Evolutionary conservation across 768 basidiomycete species (phyloP).

Genomic region (Paxillus involutus): DNA sequence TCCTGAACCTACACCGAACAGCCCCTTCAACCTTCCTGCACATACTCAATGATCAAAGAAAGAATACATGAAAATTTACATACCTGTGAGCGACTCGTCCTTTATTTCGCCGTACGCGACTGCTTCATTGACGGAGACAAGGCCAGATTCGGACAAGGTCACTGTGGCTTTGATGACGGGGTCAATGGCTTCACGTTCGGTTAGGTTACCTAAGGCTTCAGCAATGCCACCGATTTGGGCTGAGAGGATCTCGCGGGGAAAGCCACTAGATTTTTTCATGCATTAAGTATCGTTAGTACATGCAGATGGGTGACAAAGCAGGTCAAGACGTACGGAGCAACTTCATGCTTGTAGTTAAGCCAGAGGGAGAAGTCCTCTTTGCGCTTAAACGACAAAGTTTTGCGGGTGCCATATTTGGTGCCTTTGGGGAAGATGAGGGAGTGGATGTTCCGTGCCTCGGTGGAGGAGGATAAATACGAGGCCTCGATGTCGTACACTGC

Average conservation of each 20-base stretch:
- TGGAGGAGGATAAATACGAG: conserved; percentile 71
- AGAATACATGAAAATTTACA: conserved; percentile 11
- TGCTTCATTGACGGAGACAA: conserved; percentile 79
- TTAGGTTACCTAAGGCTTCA: conserved; percentile 80
- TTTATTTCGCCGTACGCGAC: conserved; percentile 79
- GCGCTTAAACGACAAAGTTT: conserved; percentile 83
- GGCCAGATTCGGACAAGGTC: conserved; percentile 81
- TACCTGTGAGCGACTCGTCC: conserved; percentile 75
- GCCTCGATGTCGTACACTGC: conserved; percentile 73
- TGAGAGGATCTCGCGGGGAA: conserved; percentile 73
- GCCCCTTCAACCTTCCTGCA: conserved; percentile 79
- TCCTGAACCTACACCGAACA: conserved; percentile 70
- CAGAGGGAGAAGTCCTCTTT: conserved; percentile 80
- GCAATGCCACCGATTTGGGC: conserved; percentile 70
- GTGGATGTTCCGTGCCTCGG: conserved; percentile 62
- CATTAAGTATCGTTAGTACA: conserved; percentile 4
- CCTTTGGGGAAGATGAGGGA: conserved; percentile 77
- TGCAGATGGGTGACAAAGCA: background rate
- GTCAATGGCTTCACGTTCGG: conserved; percentile 75
- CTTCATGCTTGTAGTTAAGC: conserved; percentile 70
- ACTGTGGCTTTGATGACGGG: conserved; percentile 87
- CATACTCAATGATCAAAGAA: conserved; percentile 11
- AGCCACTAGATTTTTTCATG: conserved; percentile 44
- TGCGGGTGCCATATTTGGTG: conserved; percentile 77
- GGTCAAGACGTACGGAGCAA: conserved; percentile 52